Evolutionary conservation across 805 yeast species (phyloP), one percentile per base, ranked within the genome.

Genomic region (Candida vartiovaarae): DNA sequence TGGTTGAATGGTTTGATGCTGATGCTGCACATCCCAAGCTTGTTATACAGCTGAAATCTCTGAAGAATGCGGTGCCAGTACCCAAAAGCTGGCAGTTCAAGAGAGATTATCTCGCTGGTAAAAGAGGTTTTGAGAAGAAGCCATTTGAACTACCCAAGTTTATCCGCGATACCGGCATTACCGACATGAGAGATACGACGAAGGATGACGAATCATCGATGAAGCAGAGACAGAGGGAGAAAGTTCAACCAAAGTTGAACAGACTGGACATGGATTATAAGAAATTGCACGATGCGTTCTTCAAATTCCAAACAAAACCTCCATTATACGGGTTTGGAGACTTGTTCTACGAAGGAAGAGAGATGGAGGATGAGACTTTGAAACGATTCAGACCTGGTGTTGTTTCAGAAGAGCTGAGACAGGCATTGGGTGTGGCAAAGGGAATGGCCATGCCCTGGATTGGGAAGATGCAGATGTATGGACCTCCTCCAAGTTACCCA

Each of bases 241-340:
- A 84, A 41, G 95, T 89, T 0, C 96, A 87, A 60, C 96, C 96
- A 0, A 87, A 86, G 59, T 70, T 88, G 79, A 95, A 95, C 1
- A 71, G 80, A 41, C 61, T 91, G 24, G 98, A 91, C 59, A 75
- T 93, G 25, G 97, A 91, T 62, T 90, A 84, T 59, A 82, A 76
- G 49, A 84, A 79, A 50, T 63, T 91, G 23, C 80, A 87, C 57
- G 85, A 86, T 60, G 95, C 96, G 0, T 90, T 91, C 56, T 90
- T 88, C 72, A 82, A 82, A 57, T 67, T 75, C 54, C 96, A 91
- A 55, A 70, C 80, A 0, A 82, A 79, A 53, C 97, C 97, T 0
- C 67, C 71, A 36, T 53, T 91, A 39, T 71, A 76, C 24, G 71
- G 68, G 2, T 82, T 70, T 63, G 98, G 98, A 10, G 91, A 87